Evolutionary conservation across 768 basidiomycete species (phyloP).

Genomic region (Trametes gibbosa): DNA sequence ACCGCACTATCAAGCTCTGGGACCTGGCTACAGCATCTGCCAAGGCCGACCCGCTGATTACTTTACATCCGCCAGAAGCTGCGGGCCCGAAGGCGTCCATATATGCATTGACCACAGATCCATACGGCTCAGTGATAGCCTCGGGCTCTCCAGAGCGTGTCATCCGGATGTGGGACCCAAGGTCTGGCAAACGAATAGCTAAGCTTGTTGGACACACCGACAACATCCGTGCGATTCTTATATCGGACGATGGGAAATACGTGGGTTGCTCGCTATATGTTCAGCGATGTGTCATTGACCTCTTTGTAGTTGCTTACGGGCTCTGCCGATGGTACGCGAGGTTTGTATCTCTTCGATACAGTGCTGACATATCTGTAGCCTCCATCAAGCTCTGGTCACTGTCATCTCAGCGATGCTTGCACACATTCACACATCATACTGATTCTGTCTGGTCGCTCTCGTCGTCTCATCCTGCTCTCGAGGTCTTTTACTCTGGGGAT

Average conservation of each 20-base stretch:
- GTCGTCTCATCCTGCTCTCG: conserved; percentile 83
- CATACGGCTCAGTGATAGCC: conserved; percentile 76
- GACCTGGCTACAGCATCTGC: conserved; percentile 55
- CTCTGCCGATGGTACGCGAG: conserved; percentile 64
- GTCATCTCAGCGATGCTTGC: conserved; percentile 81
- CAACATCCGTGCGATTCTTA: conserved; percentile 86
- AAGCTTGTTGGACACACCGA: conserved; percentile 97
- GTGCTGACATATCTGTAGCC: conserved; percentile 35
- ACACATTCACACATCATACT: conserved; percentile 94
- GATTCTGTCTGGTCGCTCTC: conserved; percentile 93
- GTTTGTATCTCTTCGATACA: neutral
- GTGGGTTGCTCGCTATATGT: conserved; percentile 45
- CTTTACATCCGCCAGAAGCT: conserved; percentile 66
- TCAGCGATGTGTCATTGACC: conserved; percentile 9
- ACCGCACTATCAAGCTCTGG: conserved; percentile 93
- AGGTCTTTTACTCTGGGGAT: conserved; percentile 93
- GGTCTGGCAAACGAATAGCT: conserved; percentile 73
- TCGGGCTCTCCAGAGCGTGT: conserved; percentile 92
- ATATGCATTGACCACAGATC: conserved; percentile 79
- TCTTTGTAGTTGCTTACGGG: conserved; percentile 68
- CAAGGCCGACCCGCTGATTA: conserved; percentile 53
- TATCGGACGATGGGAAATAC: conserved; percentile 89
- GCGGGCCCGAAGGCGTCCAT: conserved; percentile 65
- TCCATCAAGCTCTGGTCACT: conserved; percentile 96
- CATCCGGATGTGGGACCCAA: conserved; percentile 90